These are phyloP conservation scores for Huntiella abstrusa DNA, from an alignment of 2,329 filamentous ascomycete genomes.

Conservation along the genomic window DNA sequence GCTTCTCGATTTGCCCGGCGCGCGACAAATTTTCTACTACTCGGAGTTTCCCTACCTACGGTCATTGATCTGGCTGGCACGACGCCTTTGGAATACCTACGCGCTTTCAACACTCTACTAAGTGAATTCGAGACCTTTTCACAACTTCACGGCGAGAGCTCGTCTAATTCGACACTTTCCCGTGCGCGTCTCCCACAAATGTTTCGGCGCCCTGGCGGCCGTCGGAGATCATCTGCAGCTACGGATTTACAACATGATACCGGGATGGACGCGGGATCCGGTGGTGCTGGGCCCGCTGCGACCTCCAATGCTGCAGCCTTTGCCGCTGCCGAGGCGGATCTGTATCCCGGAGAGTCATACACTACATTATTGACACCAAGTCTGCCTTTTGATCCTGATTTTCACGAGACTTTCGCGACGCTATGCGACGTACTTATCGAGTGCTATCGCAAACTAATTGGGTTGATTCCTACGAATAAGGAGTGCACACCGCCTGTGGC, in stretches of 20 bases:
- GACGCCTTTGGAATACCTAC: conserved; percentile 68
- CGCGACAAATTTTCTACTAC: conserved; percentile 81
- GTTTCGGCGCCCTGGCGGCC: conserved; percentile 48
- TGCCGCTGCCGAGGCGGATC: conserved; percentile 41
- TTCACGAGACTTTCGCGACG: conserved; percentile 89
- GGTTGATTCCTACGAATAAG: conserved; percentile 54
- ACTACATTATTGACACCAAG: conserved; percentile 75
- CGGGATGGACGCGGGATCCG: conserved; percentile 16
- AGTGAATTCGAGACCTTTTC: conserved; percentile 90
- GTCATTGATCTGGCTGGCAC: conserved; percentile 75
- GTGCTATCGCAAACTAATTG: conserved; percentile 63
- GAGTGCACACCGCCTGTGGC: conserved; percentile 52
- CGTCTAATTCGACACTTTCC: conserved; percentile 49
- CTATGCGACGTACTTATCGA: conserved; percentile 91
- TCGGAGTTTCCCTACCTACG: conserved; percentile 77
- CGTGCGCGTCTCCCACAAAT: conserved; percentile 67
- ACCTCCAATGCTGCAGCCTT: conserved; percentile 33
- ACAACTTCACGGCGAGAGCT: conserved; percentile 63
- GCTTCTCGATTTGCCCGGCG: conserved; percentile 67
- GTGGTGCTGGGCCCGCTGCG: conserved; percentile 15
- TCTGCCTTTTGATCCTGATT: conserved; percentile 90
- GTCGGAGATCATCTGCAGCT: conserved; percentile 32
- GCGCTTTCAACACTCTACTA: conserved; percentile 67
- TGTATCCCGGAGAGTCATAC: conserved; percentile 72
- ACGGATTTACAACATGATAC: conserved; percentile 20